These are phyloP conservation scores for Salix viminalis DNA, from an alignment of 345 rosid genomes.

Conservation along the genomic window DNA sequence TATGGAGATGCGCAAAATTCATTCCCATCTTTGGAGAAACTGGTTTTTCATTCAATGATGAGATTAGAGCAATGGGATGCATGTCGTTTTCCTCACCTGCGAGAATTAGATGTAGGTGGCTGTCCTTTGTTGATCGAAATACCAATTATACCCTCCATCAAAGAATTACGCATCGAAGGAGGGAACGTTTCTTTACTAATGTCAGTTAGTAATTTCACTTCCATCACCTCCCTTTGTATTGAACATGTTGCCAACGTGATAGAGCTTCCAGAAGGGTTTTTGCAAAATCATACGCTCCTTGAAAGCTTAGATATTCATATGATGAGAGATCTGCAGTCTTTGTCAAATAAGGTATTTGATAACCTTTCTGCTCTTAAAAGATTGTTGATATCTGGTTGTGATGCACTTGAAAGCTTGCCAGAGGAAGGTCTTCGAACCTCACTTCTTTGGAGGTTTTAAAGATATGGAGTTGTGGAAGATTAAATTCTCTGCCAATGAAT, in stretches of 20 bases:
- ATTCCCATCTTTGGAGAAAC: neutral
- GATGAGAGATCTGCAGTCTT: neutral
- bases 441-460: neutral
- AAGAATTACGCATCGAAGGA: neutral
- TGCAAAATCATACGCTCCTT: neutral
- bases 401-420: slow-evolving; percentile 6
- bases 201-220: neutral
- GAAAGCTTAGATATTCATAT: neutral
- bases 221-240: neutral
- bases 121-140: neutral
- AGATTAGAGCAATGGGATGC: neutral
- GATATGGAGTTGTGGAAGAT: too few species aligned
- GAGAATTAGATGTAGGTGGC: neutral
- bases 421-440: neutral
- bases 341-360: slow-evolving; percentile 1
- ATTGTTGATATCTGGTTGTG: rapidly evolving
- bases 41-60: neutral
- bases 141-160: neutral
- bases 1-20: neutral
- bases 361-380: neutral
- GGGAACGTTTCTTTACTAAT: neutral
- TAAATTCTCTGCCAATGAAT: too few species aligned
- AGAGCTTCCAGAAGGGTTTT: neutral
- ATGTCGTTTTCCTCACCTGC: neutral
- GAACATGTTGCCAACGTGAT: neutral